A percentile compares a stretch with the other conserved stretches of the same genome.
Evolutionary conservation across 768 basidiomycete genomes (phyloP).

Genomic region (Leccinum aurantiacum): DNA sequence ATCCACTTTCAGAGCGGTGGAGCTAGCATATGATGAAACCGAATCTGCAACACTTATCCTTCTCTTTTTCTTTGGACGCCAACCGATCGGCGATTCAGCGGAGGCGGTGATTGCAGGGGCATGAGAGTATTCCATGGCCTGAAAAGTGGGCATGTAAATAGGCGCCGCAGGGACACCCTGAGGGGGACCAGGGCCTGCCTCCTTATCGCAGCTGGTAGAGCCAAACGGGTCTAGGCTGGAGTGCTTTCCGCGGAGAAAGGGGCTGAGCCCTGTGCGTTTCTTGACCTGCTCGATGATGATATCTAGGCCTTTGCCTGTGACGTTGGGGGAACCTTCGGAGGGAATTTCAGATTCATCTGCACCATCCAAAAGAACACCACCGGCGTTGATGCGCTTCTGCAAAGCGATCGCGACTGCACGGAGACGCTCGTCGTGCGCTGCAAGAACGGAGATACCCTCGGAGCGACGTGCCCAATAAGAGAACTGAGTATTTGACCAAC

Average conservation of each 20-base stretch:
- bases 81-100: slow-evolving; percentile 28
- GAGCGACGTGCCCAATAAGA: slow-evolving; percentile 55
- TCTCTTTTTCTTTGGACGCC: slow-evolving; percentile 36
- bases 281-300: slow-evolving; percentile 49
- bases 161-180: slow-evolving; percentile 27
- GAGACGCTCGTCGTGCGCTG: slow-evolving; percentile 40
- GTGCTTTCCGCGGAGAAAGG: slow-evolving; percentile 51
- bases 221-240: slow-evolving; percentile 52
- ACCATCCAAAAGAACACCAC: slow-evolving; percentile 32
- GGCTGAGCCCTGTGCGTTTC: slow-evolving; percentile 46
- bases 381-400: slow-evolving; percentile 39
- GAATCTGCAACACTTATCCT: slow-evolving; percentile 37
- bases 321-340: slow-evolving; percentile 38
- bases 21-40: slow-evolving; percentile 36
- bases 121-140: slow-evolving; percentile 40
- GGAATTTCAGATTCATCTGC: slow-evolving; percentile 25
- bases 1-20: slow-evolving; percentile 25
- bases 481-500: slow-evolving; percentile 55
- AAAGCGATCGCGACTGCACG: slow-evolving; percentile 41
- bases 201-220: slow-evolving; percentile 38
- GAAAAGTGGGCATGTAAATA: slow-evolving; percentile 42
- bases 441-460: slow-evolving; percentile 49
- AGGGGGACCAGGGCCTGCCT: slow-evolving; percentile 30
- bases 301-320: slow-evolving; percentile 51
- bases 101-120: slow-evolving; percentile 32